Conservation (phyloP, 2,329 filamentous ascomycete genomes). For the Botryotinia calthae region DNA sequence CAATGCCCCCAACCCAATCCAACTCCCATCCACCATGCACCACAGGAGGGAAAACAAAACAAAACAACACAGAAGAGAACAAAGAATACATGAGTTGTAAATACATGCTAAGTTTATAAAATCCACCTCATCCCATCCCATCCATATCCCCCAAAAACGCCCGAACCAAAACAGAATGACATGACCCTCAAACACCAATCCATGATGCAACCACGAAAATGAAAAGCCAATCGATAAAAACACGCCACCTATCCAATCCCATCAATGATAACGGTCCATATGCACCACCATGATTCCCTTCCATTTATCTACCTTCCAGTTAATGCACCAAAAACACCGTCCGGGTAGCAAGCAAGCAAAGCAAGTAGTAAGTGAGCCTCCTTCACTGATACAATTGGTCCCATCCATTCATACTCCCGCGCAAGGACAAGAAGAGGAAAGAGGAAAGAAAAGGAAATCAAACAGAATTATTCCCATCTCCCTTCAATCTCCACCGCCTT, state of each 20-base stretch:
- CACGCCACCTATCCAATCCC: slow-evolving; percentile 9
- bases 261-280: slow-evolving; percentile 9
- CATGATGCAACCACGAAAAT: background rate
- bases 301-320: slow-evolving; percentile 10
- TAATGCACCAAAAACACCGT: slow-evolving; percentile 18
- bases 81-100: slow-evolving; percentile 14
- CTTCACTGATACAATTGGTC: slow-evolving; percentile 1
- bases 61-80: background rate
- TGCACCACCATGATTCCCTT: slow-evolving; percentile 18
- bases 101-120: background rate
- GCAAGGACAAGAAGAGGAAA: background rate
- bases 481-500: slow-evolving; percentile 27
- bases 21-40: background rate
- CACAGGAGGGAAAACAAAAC: background rate
- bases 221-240: background rate
- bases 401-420: slow-evolving; percentile 11
- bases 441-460: slow-evolving; percentile 2
- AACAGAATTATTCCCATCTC: slow-evolving; percentile 24
- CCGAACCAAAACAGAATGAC: background rate
- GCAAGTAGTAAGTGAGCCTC: slow-evolving; percentile 5
- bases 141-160: background rate
- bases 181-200: background rate
- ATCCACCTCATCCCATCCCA: background rate
- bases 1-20: background rate
- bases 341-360: slow-evolving; percentile 11